Conservation (phyloP, 75 land plant species). For the Cupressus sempervirens region DNA sequence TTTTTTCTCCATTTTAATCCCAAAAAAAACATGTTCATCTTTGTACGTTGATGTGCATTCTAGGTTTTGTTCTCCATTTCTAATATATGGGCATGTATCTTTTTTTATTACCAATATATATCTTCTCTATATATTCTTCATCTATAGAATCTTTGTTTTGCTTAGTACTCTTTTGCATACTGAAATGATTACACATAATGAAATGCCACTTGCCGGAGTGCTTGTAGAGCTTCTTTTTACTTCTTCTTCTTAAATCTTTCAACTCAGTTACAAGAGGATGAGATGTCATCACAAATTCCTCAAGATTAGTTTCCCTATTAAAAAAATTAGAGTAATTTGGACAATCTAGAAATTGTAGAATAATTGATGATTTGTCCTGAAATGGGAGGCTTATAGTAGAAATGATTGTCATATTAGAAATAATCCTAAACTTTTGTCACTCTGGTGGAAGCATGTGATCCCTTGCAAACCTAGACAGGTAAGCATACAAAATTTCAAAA, state of each 20-base stretch:
- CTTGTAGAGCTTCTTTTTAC: conserved; percentile 46
- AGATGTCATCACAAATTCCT: conserved; percentile 21
- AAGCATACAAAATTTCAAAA: conserved; percentile 43
- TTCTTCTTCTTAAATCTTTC: conserved; percentile 26
- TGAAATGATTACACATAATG: conserved; percentile 20
- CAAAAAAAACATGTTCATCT: neutral
- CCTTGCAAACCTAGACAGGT: conserved; percentile 36
- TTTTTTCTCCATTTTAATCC: no score
- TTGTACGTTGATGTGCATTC: neutral
- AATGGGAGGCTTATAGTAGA: conserved; percentile 26
- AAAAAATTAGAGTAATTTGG: conserved; percentile 40
- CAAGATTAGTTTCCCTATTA: conserved; percentile 39
- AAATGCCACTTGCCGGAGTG: conserved; percentile 31
- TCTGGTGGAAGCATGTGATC: conserved; percentile 52
- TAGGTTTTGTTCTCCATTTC: conserved; percentile 5
- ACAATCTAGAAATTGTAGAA: conserved; percentile 40
- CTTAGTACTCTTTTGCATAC: neutral
- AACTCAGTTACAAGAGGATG: conserved; percentile 42
- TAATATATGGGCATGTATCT: neutral
- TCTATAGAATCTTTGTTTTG: neutral
- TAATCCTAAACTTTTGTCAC: conserved; percentile 47
- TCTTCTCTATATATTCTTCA: conserved; percentile 3
- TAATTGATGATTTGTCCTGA: conserved; percentile 32
- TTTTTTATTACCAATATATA: neutral
- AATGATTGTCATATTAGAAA: conserved; percentile 41